Evolutionary conservation across 768 basidiomycete genomes (phyloP), one percentile per base, ranked within the genome.

Genomic region (Dendrothele bispora): DNA sequence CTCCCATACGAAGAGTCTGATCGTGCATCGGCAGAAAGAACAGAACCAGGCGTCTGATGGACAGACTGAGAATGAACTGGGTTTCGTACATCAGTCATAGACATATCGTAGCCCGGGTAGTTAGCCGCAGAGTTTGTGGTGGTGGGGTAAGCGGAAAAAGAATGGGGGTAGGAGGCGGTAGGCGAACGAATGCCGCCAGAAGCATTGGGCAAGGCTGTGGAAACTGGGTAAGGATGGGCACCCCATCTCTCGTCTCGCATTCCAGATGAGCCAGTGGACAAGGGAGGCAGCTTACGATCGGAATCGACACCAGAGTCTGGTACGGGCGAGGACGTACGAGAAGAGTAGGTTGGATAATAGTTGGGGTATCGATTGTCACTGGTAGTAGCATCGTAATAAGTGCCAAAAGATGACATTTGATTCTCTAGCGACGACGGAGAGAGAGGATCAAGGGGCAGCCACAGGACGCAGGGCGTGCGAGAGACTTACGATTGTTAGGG

Each of bases 121-220:
- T 42, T 42, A 24, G 45, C n/a, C 4, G 42, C 30, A 3, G 46
- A 18, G 43, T 67, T 67, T 32, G 53, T 59, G 20, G 61, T 64
- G 14, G 67, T 52, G 14, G 75, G 65, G 58, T 81, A 83, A 37
- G 68, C 63, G 11, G 73, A 63, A 62, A 83, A 86, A 39, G 73
- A 68, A 49, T 73, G 48, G 20, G 82, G 76, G 63, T 86, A 88
- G 20, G 78, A 75, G 27, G 82, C 78, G 14, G 82, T 77, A 7
- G 85, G 82, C 11, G 84, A 83, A 53, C 84, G 82, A 61, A 85
- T 78, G 56, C 72, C 68, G n/a, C n/a, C n/a, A 40, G 54, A 56
- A 36, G 65, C 69, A 46, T 64, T 66, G 56, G 69, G 59, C 38
- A 70, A 52, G 39, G 68, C 69, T 25, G 64, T 62, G 22, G 61